Percentiles rank a stretch among this genome's conserved stretches.
These are phyloP conservation scores for Chaetomium fimeti DNA, from an alignment of 495 filamentous ascomycete species.

Conservation along the genomic window DNA sequence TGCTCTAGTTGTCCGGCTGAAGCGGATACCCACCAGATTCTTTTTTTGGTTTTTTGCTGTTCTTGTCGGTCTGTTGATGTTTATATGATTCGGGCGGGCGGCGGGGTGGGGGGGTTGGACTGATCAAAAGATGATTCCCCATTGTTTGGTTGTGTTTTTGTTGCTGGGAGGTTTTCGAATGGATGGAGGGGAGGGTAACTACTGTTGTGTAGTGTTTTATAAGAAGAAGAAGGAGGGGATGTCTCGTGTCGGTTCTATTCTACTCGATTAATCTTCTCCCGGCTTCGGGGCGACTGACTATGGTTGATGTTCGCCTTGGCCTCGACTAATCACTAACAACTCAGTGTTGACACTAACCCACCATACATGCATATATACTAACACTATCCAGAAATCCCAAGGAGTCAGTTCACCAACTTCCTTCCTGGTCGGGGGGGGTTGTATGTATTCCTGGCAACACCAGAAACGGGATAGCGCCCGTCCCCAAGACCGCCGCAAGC, in stretches of 20 bases:
- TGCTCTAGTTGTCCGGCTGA: not conserved
- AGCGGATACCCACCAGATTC: conserved; percentile 14
- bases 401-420: no score
- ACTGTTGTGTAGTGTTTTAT: not conserved
- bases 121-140: conserved; percentile 11
- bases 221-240: not conserved
- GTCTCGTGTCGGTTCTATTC: not conserved
- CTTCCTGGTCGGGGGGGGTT: not conserved
- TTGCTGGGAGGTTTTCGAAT: conserved; percentile 1
- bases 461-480: not conserved
- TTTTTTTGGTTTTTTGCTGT: not conserved
- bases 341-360: no score
- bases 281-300: no score
- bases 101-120: not conserved
- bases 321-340: no score
- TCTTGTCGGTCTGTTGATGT: not conserved
- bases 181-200: not conserved
- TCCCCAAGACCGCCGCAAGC: not conserved
- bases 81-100: not conserved
- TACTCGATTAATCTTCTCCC: not conserved
- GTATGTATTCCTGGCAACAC: not conserved
- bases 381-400: no score
- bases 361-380: no score
- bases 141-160: conserved; percentile 5
- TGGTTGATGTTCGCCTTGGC: no score